Evolutionary conservation across 768 basidiomycete genomes (phyloP).

Genomic region (Rhizopogon salebrosus): DNA sequence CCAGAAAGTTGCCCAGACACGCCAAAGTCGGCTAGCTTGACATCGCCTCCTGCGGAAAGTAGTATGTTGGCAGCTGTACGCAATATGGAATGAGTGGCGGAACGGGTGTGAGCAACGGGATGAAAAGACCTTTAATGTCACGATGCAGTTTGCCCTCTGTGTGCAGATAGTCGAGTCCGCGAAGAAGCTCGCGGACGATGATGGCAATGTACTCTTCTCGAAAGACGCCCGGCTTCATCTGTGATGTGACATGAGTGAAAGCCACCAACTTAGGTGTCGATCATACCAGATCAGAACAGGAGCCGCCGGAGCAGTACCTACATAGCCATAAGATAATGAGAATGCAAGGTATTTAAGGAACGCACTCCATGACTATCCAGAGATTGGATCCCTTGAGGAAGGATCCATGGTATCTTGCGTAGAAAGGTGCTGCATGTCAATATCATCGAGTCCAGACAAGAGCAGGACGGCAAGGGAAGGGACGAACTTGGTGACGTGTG

Average conservation of each 20-base stretch:
- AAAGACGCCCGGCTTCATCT: constrained; percentile 99
- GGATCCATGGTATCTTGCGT: constrained; percentile 85
- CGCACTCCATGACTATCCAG: constrained; percentile 99
- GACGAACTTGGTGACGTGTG: constrained; percentile 90
- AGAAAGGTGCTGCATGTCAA: constrained; percentile 24
- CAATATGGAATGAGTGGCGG: not conserved
- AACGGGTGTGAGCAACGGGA: not conserved
- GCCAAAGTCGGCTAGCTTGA: constrained; percentile 98
- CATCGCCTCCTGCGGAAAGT: constrained; percentile 86
- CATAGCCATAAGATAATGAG: constrained; percentile 6
- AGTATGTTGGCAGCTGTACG: constrained; percentile 86
- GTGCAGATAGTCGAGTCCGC: constrained; percentile 93
- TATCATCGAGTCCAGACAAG: constrained; percentile 25
- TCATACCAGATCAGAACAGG: constrained; percentile 91
- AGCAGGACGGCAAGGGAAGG: constrained; percentile 14
- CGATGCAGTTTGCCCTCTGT: constrained; percentile 94
- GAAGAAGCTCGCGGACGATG: constrained; percentile 86
- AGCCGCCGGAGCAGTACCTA: constrained; percentile 96
- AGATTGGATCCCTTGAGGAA: constrained; percentile 93
- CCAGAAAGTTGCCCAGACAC: constrained; percentile 97
- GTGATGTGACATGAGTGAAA: constrained; percentile 9
- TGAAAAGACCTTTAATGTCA: constrained; percentile 90
- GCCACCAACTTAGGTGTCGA: constrained; percentile 5
- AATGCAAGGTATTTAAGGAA: constrained; percentile 10
- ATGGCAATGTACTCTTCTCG: constrained; percentile 99